A percentile compares a stretch with the other conserved stretches of the same genome.
Evolutionary conservation across 139 green algal species (phyloP).

Genomic region (Chlorella ohadii): DNA sequence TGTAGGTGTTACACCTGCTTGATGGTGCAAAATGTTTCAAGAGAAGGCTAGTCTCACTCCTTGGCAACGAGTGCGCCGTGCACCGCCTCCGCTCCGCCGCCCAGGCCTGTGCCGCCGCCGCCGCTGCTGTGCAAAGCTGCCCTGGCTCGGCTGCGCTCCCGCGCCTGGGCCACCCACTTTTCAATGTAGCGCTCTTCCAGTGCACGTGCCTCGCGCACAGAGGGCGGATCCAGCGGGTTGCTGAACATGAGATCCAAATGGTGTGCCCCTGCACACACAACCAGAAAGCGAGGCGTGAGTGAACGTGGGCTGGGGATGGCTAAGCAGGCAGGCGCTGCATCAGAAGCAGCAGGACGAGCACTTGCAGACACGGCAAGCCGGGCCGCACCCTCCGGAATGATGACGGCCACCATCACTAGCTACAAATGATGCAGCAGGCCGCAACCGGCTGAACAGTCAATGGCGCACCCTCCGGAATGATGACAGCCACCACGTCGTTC

Average conservation of each 20-base stretch:
- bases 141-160: background rate
- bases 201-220: conserved; percentile 46
- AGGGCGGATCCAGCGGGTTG: conserved; percentile 54
- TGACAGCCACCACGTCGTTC: conserved; percentile 53
- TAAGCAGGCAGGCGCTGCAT: too few relatives aligned
- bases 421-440: too few relatives aligned
- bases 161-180: conserved; percentile 55
- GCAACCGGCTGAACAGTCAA: too few relatives aligned
- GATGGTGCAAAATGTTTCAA: too few relatives aligned
- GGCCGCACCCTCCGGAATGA: too few relatives aligned
- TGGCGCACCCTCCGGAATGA: conserved; percentile 59
- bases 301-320: too few relatives aligned
- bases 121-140: background rate
- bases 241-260: conserved; percentile 58
- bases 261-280: background rate
- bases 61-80: too few relatives aligned
- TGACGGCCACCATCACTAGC: background rate
- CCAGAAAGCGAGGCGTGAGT: background rate
- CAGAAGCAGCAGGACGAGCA: too few relatives aligned
- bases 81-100: too few relatives aligned
- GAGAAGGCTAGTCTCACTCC: too few relatives aligned
- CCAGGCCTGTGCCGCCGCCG: background rate
- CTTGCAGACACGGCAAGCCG: too few relatives aligned
- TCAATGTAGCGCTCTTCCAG: conserved; percentile 54
- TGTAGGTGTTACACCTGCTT: too few relatives aligned